Evolutionary conservation across 257 asterid species (phyloP), one percentile per base, ranked within the genome.

Genomic region (Salvia rosmarinus): DNA sequence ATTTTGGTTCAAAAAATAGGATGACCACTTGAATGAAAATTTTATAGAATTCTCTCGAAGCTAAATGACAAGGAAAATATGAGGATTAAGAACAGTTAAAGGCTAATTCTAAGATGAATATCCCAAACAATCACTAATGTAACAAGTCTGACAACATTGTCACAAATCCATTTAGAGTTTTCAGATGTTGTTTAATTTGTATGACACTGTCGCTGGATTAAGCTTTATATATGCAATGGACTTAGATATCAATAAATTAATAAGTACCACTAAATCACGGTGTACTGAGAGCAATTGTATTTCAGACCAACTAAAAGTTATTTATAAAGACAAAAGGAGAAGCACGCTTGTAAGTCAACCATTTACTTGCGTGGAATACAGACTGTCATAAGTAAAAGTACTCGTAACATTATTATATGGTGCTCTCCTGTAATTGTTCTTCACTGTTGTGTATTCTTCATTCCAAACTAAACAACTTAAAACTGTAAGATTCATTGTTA

Each of bases 361-460:
- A n/a, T 72, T 52, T 21, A 63, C 8, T 34, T 56, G 64, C 47
- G 25, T 56, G 63, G 35, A 43, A 66, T 9, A 70, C 44, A 60
- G 19, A 10, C 47, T 5, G 35, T n/a, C 19, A 34, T 2, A 1
- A 65, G 17, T 19, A 71, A 30, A 37, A 62, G 5, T 43, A 70
- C 65, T 14, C 3, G 3, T 13, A 14, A 13, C 8, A 21, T 9
- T 52, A 52, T 20, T 52, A 52, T 20, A 16, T 4, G 6, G 19
- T 51, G 40, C 16, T 32, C 10, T 37, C 28, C 10, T 30, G 3
- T 52, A 28, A 64, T 9, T 49, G 54, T 62, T 64, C 71, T 4
- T 73, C 39, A 64, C 10, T 11, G 25, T 39, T 55, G 10, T 64
- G 30, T 19, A 16, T 32, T 17, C 47, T n/a, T n/a, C 50, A 42